Base-by-base conservation (phyloP, 1,284 basidiomycete genomes). In the Thelephora terrestris region DNA sequence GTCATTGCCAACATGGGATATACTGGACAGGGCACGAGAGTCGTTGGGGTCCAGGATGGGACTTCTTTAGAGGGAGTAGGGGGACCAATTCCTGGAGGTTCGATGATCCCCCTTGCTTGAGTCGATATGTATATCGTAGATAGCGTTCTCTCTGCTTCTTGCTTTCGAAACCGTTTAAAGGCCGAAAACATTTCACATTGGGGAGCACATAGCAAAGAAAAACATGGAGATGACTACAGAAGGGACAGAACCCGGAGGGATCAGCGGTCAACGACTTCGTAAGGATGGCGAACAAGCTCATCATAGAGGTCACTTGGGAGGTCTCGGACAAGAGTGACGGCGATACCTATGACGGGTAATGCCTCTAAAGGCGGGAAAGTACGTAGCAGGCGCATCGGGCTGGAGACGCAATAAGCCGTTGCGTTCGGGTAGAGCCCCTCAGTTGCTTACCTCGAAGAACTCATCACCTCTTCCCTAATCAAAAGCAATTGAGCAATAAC, bases 361-460 rank as follows among this genome's bases (percentile, higher is more conserved):
- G 94, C 91, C 55, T 95, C 82, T 0, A 99, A 71, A 0, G 91
- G 87, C 2, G 95, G 95, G 61, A 98, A 94, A 5, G 86, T 93
- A n/a, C 95, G 82, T 2, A 99, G 74, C 1, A 97, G 74, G 53
- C 89, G 86, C 92, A 97, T 98, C 0, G 95, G 95, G 51, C 92
- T 96, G 55, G 9, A 47, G 39, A 34, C 25, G 42, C 12, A 32
- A 34, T 24, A 32, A 32, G 43, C 10, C 29, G 47, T 48, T 46
- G 42, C 40, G 44, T 47, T 27, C 40, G 42, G 43, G 36, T 17
- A 46, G 24, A 36, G 24, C 29, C 9, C 29, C 47, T 27, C 25
- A 6, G 40, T 24, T 25, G 64, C 77, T 53, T 50, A 92, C 92
- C 89, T 91, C 2, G 81, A 72, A 3, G 84, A 87, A 46, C 70